phyloP scores from a whole-genome alignment of 2,329 filamentous ascomycete genomes.

The Penicillium sp. region DNA sequence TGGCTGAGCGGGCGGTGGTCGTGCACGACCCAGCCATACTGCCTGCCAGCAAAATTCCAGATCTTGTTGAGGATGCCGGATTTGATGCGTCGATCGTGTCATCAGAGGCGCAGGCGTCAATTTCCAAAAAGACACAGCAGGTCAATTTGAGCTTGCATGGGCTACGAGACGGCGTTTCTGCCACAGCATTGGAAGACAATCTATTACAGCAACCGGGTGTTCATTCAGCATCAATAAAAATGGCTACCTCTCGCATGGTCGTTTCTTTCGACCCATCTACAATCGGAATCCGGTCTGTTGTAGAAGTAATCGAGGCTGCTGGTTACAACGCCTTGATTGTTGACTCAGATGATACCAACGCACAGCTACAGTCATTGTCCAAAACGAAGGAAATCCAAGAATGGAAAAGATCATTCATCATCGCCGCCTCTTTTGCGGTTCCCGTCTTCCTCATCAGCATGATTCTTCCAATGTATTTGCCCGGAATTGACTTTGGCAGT shows the following conservation, averaged over 20 bases:
- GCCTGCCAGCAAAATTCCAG: constrained; percentile 69
- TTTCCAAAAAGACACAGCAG: constrained; percentile 58
- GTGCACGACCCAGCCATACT: constrained; percentile 75
- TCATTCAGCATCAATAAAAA: constrained; percentile 68
- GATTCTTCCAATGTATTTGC: constrained; percentile 84
- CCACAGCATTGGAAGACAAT: constrained; percentile 67
- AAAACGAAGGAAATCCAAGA: constrained; percentile 96
- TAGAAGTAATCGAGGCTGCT: constrained; percentile 75
- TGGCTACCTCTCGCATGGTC: constrained; percentile 70
- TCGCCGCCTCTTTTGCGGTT: constrained; percentile 77
- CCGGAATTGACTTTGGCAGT: constrained; percentile 72
- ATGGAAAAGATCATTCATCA: constrained; percentile 78
- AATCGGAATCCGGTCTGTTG: constrained; percentile 77
- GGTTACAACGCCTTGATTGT: constrained; percentile 88
- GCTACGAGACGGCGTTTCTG: constrained; percentile 68
- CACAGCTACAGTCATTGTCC: constrained; percentile 89
- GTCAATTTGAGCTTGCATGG: constrained; percentile 85
- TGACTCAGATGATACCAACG: constrained; percentile 92
- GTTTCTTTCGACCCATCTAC: constrained; percentile 70
- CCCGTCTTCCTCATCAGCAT: constrained; percentile 93
- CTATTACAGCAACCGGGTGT: constrained; percentile 69
- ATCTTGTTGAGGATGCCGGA: constrained; percentile 83
- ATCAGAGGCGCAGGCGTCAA: constrained; percentile 62
- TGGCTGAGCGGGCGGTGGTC: constrained; percentile 88
- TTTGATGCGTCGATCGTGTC: constrained; percentile 85